A percentile compares a stretch with the other conserved stretches of the same genome.
phyloP scores from a whole-genome alignment of 1,139 yeast genomes.

The Meyerozyma smithsonii region DNA sequence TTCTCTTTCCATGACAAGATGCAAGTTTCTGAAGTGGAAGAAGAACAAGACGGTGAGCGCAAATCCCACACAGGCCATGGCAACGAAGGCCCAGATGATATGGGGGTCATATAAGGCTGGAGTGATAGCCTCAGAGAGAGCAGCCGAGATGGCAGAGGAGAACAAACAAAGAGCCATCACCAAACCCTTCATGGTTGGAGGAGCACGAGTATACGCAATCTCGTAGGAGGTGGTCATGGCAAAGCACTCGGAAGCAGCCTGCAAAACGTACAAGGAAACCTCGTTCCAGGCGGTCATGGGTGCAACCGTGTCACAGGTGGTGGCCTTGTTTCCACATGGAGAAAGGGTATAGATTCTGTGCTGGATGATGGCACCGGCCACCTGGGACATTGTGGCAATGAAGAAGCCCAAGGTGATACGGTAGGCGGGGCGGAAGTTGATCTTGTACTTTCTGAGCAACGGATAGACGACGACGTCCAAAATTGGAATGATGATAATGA shows the following conservation, averaged over 20 bases:
- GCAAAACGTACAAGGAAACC: slow-evolving; percentile 44
- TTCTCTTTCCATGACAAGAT: slow-evolving; percentile 46
- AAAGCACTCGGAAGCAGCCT: slow-evolving; percentile 67
- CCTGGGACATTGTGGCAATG: slow-evolving; percentile 33
- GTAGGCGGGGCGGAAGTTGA: slow-evolving; percentile 33
- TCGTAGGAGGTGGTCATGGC: slow-evolving; percentile 66
- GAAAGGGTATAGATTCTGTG: slow-evolving; percentile 29
- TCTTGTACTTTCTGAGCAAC: slow-evolving; percentile 42
- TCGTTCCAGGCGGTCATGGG: slow-evolving; percentile 58
- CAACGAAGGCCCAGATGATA: slow-evolving; percentile 53
- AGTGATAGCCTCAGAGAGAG: slow-evolving; percentile 50
- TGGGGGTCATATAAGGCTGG: slow-evolving; percentile 53
- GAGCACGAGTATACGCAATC: slow-evolving; percentile 66
- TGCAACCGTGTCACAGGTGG: slow-evolving; percentile 42
- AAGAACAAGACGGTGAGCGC: slow-evolving; percentile 40
- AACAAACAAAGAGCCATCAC: slow-evolving; percentile 64
- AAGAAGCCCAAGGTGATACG: slow-evolving; percentile 34
- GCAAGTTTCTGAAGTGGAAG: slow-evolving; percentile 48
- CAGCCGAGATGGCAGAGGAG: slow-evolving; percentile 57
- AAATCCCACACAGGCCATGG: slow-evolving; percentile 43
- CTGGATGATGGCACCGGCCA: slow-evolving; percentile 39
- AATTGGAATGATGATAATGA: slow-evolving; percentile 60
- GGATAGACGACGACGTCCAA: slow-evolving; percentile 59
- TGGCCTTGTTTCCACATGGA: slow-evolving; percentile 39
- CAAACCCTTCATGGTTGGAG: slow-evolving; percentile 62